phyloP scores from a whole-genome alignment of 2,329 filamentous ascomycete species.

The Sclerotiophoma versabilis region DNA sequence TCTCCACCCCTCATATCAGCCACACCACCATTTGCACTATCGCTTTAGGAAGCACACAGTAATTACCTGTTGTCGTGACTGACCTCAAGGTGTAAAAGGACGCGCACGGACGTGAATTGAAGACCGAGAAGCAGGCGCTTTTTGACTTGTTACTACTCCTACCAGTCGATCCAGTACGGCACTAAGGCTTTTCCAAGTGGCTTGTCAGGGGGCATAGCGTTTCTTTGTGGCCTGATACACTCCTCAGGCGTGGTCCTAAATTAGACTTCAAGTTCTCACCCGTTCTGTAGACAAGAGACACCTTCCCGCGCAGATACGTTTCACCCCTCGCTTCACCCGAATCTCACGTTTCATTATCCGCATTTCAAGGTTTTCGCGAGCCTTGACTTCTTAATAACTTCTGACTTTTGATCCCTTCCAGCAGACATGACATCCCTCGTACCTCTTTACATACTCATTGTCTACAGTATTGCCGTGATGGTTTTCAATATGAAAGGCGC shows the following conservation, averaged over 20 bases:
- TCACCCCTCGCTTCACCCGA: constrained; percentile 31
- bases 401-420: background rate
- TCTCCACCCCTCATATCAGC: constrained; percentile 9
- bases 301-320: constrained; percentile 26
- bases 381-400: background rate
- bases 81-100: background rate
- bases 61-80: background rate
- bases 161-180: background rate
- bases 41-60: too few relatives aligned
- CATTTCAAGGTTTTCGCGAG: background rate
- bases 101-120: background rate
- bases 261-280: constrained; percentile 3
- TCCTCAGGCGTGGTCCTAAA: constrained; percentile 17
- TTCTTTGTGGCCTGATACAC: constrained; percentile 10
- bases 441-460: constrained; percentile 15
- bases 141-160: too few relatives aligned
- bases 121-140: background rate
- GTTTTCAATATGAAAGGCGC: constrained; percentile 31
- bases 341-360: constrained; percentile 31
- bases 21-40: background rate
- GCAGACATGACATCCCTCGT: constrained; percentile 15
- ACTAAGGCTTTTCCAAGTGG: background rate
- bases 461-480: constrained; percentile 15
- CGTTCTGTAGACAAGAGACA: constrained; percentile 11
- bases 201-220: background rate